These are phyloP conservation scores for Epithemia pelagica DNA, from an alignment of 108 stramenopile species.

Conservation along the genomic window DNA sequence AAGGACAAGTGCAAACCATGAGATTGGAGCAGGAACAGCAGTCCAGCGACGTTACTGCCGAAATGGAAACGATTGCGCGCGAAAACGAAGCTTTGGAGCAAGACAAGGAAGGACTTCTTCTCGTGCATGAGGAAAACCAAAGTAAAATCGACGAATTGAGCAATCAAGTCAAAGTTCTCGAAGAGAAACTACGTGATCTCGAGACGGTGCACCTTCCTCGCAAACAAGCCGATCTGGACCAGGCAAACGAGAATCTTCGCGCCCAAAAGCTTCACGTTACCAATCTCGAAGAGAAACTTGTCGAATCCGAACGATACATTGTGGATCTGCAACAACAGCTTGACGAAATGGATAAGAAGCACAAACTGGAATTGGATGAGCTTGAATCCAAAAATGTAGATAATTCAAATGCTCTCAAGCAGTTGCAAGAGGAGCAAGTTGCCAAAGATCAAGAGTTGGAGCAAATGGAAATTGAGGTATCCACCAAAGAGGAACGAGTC, in stretches of 20 bases:
- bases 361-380: background rate
- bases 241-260: background rate
- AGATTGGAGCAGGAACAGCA: background rate
- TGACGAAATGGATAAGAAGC: background rate
- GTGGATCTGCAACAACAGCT: background rate
- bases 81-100: background rate
- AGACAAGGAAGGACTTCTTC: constrained; percentile 2
- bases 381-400: constrained; percentile 16
- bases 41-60: background rate
- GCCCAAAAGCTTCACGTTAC: constrained; percentile 7
- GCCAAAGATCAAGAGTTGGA: constrained; percentile 21
- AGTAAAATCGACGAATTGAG: constrained; percentile 4
- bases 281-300: background rate
- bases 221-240: background rate
- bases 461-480: constrained; percentile 7
- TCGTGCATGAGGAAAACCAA: constrained; percentile 19
- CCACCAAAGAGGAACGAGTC: background rate
- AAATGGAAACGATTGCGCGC: background rate
- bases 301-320: background rate
- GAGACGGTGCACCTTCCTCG: background rate
- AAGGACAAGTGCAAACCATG: background rate
- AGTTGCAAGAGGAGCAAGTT: constrained; percentile 13
- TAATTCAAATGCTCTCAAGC: constrained; percentile 11
- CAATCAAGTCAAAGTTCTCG: background rate
- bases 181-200: background rate